A percentile compares a stretch with the other conserved stretches of the same genome.
These are phyloP conservation scores for Cutaneotrichosporon dermatis DNA, from an alignment of 1,284 basidiomycete species.

Conservation along the genomic window DNA sequence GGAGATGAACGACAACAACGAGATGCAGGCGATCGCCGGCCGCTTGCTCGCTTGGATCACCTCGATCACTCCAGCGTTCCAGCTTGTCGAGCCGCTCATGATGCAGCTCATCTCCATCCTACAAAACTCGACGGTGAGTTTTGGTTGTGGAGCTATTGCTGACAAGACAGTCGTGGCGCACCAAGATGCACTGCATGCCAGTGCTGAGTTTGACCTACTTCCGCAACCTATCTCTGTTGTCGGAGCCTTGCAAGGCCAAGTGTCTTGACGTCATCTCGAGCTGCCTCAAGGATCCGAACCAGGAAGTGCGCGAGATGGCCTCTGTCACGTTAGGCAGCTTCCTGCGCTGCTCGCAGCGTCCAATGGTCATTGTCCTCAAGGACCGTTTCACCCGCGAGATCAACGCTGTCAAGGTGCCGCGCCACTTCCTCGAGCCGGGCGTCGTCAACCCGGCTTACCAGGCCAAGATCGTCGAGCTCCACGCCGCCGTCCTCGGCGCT, in stretches of 20 bases:
- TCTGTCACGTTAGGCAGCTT: slow-evolving; percentile 83
- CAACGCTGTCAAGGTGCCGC: slow-evolving; percentile 63
- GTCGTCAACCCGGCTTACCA: slow-evolving; percentile 61
- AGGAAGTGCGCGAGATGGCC: slow-evolving; percentile 92
- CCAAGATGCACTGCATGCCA: slow-evolving; percentile 52
- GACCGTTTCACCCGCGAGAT: slow-evolving; percentile 70
- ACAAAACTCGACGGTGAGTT: slow-evolving; percentile 41
- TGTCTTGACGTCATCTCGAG: slow-evolving; percentile 60
- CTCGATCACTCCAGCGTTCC: slow-evolving; percentile 50
- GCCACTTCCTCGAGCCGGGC: slow-evolving; percentile 57
- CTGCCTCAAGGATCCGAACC: slow-evolving; percentile 82
- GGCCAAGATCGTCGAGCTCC: slow-evolving; percentile 67
- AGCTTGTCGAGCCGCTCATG: slow-evolving; percentile 50
- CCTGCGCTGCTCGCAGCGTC: slow-evolving; percentile 85
- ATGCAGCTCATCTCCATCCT: slow-evolving; percentile 47
- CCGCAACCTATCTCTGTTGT: slow-evolving; percentile 68
- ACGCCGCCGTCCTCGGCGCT: slow-evolving; percentile 82
- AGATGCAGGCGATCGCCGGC: slow-evolving; percentile 48
- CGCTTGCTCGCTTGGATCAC: slow-evolving; percentile 50
- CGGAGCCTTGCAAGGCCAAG: slow-evolving; percentile 60
- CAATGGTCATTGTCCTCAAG: slow-evolving; percentile 82
- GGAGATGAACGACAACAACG: slow-evolving; percentile 49
- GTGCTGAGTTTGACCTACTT: slow-evolving; percentile 50
- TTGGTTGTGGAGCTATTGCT: neutral
- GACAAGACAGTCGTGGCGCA: slow-evolving; percentile 52